Evolutionary conservation across 164 flowering plant species (phyloP), one percentile per base, ranked within the genome.

Genomic region (Malania oleifera): DNA sequence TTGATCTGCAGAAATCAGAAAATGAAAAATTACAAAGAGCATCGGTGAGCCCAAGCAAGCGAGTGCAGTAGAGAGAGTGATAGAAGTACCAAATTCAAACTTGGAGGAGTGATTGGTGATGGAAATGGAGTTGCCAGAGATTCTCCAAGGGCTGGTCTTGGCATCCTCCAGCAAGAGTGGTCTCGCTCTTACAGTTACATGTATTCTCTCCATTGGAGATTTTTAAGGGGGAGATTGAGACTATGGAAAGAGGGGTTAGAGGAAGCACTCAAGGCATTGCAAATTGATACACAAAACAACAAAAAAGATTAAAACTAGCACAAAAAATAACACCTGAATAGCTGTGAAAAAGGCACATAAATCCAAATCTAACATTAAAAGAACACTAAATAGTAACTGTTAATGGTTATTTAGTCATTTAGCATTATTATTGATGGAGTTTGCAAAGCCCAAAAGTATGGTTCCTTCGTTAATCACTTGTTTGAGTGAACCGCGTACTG

Each of bases 141-240:
- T 79, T 51, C 78, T 68, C 97, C 97, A 90, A 0, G 91, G 91
- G 44, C 88, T 85, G 5, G 81, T 52, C 68, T 80, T 88, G 2
- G 85, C 82, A 20, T 93, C 99, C 44, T 86, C 97, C 17, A 69
- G 54, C 8, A 96, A 80, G 22, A 93, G 80, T 0, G 99, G 97
- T 70, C 89, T 71, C 0, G 91, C 80, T 12, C 97, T 60, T 2
- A 90, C 96, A 0, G 90, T 58, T 0, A 93, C 99, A 52, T 83
- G 78, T n/a, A 93, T 93, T 66, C 92, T 78, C 76, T 93, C 97
- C 97, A 90, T 90, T 35, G n/a, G 43, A 6, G 19, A 11, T 50
- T 7, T 11, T 13, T 50, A 17, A 4, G 35, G 9, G 35, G 35
- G 9, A 9, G 35, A 9, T 23, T 12, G 11, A 9, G 24, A 48